phyloP scores from a whole-genome alignment of 2,329 filamentous ascomycete species.

The Triangularia setosa region DNA sequence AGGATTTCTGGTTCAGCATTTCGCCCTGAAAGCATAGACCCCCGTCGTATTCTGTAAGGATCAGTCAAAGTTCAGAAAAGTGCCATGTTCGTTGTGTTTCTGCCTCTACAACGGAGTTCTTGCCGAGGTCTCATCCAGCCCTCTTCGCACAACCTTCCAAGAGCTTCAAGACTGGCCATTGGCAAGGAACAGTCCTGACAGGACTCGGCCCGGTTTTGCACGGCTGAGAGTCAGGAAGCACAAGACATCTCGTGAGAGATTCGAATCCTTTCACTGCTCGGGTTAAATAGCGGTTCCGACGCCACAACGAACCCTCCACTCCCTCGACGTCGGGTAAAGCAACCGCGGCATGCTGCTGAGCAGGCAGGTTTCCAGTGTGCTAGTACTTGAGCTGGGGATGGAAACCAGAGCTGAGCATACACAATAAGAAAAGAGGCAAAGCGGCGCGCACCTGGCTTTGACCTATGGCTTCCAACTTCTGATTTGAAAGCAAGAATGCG shows the following conservation, averaged over 20 bases:
- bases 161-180: background rate
- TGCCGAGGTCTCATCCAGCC: background rate
- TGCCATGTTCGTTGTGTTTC: background rate
- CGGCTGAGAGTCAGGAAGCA: background rate
- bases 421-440: background rate
- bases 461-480: background rate
- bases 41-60: background rate
- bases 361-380: background rate
- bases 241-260: background rate
- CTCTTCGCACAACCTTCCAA: background rate
- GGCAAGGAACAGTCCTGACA: background rate
- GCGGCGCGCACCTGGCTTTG: background rate
- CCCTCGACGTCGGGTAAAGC: background rate
- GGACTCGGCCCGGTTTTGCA: background rate
- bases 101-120: background rate
- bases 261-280: background rate
- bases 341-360: background rate
- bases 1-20: background rate
- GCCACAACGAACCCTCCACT: background rate
- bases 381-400: background rate
- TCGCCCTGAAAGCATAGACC: background rate
- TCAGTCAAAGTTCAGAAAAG: background rate
- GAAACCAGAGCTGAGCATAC: background rate
- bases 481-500: background rate
- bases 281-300: background rate